Evolutionary conservation across 2,329 filamentous ascomycete species (phyloP).

Genomic region (Bipolaris bicolor): DNA sequence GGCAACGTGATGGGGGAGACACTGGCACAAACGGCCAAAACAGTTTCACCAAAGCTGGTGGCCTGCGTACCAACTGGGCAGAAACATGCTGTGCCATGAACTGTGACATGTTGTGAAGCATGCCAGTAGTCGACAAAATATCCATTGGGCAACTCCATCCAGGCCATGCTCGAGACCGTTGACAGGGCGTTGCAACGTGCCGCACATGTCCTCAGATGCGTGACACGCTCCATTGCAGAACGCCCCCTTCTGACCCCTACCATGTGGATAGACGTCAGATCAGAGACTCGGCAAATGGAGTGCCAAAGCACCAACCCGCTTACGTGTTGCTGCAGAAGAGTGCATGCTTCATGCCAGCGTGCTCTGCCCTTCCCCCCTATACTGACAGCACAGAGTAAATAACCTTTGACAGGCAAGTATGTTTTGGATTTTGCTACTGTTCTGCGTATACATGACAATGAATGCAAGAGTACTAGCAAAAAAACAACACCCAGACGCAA

Average conservation of each 20-base stretch:
- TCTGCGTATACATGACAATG: background rate
- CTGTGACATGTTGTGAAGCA: constrained; percentile 14
- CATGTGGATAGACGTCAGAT: background rate
- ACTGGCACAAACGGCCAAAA: constrained; percentile 4
- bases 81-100: background rate
- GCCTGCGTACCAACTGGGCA: background rate
- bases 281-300: background rate
- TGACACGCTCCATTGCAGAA: background rate
- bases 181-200: constrained; percentile 18
- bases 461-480: constrained; percentile 7
- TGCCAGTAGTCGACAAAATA: constrained; percentile 5
- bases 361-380: background rate
- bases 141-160: constrained; percentile 10
- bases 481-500: constrained; percentile 20
- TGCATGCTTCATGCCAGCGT: background rate
- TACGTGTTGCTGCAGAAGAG: background rate
- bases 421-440: background rate
- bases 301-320: background rate
- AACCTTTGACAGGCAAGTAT: background rate
- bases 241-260: background rate
- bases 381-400: no score
- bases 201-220: background rate
- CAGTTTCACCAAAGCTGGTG: background rate
- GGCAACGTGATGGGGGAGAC: background rate
- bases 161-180: constrained; percentile 11